These are phyloP conservation scores for Trichoderma citrinoviride DNA, from an alignment of 2,329 filamentous ascomycete genomes.

Conservation along the genomic window DNA sequence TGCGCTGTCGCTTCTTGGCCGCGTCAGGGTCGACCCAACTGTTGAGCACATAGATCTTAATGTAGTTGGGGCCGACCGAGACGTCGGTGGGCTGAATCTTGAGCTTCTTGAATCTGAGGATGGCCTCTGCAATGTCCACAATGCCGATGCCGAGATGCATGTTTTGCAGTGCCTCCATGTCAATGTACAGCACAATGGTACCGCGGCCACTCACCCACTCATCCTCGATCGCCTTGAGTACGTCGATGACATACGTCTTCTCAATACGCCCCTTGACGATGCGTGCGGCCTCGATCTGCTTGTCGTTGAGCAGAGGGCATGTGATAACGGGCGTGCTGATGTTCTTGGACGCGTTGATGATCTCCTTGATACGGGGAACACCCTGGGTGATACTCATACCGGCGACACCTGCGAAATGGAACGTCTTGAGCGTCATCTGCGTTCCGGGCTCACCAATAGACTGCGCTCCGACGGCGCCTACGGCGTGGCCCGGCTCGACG, in stretches of 20 bases:
- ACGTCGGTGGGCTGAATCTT: conserved; percentile 69
- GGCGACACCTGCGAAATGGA: conserved; percentile 99
- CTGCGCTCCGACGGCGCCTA: conserved; percentile 93
- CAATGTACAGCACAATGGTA: conserved; percentile 77
- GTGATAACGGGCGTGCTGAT: conserved; percentile 95
- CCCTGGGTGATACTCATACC: conserved; percentile 99
- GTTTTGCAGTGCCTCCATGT: conserved; percentile 72
- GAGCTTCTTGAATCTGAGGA: conserved; percentile 78
- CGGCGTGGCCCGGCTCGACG: conserved; percentile 91
- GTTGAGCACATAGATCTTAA: conserved; percentile 70
- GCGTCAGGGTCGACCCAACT: conserved; percentile 26
- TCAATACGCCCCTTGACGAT: conserved; percentile 93
- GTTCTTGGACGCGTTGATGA: conserved; percentile 93
- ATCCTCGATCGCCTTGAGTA: conserved; percentile 79
- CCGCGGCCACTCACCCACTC: conserved; percentile 77
- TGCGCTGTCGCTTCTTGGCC: conserved; percentile 47
- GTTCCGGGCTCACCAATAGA: conserved; percentile 98
- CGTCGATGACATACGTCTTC: conserved; percentile 85
- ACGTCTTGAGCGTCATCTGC: conserved; percentile 98
- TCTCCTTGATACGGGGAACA: conserved; percentile 99
- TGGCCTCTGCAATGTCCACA: conserved; percentile 70
- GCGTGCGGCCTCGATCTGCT: conserved; percentile 74
- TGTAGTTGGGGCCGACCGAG: conserved; percentile 56
- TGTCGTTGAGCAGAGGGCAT: conserved; percentile 76
- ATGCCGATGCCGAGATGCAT: conserved; percentile 78